Evolutionary conservation across 495 filamentous ascomycete species (phyloP).

Genomic region (Penicillium macrosclerotiorum): DNA sequence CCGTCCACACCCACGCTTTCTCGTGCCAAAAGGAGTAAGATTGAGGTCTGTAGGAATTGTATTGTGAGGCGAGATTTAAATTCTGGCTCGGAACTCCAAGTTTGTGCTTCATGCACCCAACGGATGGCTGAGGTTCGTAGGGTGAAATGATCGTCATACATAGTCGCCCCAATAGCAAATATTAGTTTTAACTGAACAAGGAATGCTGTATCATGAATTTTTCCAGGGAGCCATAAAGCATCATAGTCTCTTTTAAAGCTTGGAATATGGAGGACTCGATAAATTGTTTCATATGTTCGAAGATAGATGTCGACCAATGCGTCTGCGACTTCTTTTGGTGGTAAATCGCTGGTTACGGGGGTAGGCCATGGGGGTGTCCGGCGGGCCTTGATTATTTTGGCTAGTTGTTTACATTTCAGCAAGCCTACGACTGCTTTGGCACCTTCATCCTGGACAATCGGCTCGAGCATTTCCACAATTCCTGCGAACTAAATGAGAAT

Average conservation of each 20-base stretch:
- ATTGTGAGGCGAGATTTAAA: constrained; percentile 48
- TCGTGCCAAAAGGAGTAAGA: constrained; percentile 48
- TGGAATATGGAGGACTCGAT: constrained; percentile 60
- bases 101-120: constrained; percentile 53
- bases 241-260: constrained; percentile 47
- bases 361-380: constrained; percentile 42
- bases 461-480: constrained; percentile 37
- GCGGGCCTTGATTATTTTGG: constrained; percentile 43
- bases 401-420: constrained; percentile 46
- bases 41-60: constrained; percentile 44
- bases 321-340: constrained; percentile 44
- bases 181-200: constrained; percentile 51
- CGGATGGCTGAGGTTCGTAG: constrained; percentile 37
- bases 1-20: constrained; percentile 45
- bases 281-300: constrained; percentile 42
- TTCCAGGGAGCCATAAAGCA: constrained; percentile 21
- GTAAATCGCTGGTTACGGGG: constrained; percentile 32
- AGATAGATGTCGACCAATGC: constrained; percentile 37
- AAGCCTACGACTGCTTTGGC: constrained; percentile 31
- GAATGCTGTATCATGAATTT: constrained; percentile 20
- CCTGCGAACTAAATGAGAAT: constrained; percentile 35
- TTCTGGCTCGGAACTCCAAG: constrained; percentile 50
- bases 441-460: constrained; percentile 35
- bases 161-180: constrained; percentile 48
- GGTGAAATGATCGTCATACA: constrained; percentile 30